Conservation (phyloP, 441 rosid species). For the Francoa sonchifolia region DNA sequence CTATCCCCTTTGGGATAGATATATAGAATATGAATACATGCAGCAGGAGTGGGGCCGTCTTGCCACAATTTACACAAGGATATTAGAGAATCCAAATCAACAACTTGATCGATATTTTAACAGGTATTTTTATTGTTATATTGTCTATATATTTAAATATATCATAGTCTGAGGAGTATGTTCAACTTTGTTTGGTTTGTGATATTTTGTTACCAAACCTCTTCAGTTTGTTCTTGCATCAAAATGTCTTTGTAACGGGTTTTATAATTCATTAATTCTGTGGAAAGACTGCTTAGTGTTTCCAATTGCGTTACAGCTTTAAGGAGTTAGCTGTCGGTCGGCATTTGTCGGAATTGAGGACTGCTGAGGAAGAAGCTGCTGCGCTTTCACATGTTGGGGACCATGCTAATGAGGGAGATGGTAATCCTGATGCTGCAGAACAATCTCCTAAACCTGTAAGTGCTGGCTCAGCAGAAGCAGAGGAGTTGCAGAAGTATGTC, state of each 20-base stretch:
- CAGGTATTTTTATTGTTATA: constrained; percentile 26
- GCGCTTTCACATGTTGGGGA: constrained; percentile 29
- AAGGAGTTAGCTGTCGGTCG: constrained; percentile 72
- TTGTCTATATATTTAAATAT: neutral
- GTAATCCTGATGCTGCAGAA: constrained; percentile 40
- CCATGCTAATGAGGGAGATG: constrained; percentile 42
- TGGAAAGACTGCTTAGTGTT: constrained; percentile 6
- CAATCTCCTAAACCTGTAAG: constrained; percentile 43
- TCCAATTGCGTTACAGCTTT: constrained; percentile 40
- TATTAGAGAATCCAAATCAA: constrained; percentile 77
- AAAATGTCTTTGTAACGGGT: neutral
- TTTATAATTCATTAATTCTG: neutral
- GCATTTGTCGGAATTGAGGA: constrained; percentile 66
- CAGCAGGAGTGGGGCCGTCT: constrained; percentile 79
- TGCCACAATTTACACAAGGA: constrained; percentile 67
- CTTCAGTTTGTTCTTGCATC: neutral
- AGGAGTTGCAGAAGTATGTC: constrained; percentile 88
- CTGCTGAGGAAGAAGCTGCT: constrained; percentile 53
- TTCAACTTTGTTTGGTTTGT: neutral
- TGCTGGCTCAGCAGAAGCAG: constrained; percentile 68
- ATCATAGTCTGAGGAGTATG: neutral
- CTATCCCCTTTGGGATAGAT: constrained; percentile 80
- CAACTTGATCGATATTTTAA: constrained; percentile 65
- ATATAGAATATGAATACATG: constrained; percentile 83
- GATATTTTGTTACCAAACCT: too few species aligned